These are phyloP conservation scores for Davidsoniella australis DNA, from an alignment of 2,329 filamentous ascomycete species.

Conservation along the genomic window DNA sequence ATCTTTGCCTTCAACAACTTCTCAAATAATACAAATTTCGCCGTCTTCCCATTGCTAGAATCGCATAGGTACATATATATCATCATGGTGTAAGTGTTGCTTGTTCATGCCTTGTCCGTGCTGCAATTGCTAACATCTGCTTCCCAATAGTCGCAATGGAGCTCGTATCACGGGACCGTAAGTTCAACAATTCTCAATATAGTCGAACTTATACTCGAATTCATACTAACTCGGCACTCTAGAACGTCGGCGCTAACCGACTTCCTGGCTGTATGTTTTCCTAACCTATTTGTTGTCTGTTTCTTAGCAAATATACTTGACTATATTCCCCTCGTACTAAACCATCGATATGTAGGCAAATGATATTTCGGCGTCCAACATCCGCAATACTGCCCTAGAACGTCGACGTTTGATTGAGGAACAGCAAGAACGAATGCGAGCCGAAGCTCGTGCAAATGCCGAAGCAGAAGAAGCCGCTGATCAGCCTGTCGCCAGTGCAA, in stretches of 20 bases:
- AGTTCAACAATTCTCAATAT: constrained; percentile 36
- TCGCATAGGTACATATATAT: too few species aligned
- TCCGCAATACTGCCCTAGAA: constrained; percentile 31
- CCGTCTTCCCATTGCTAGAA: background rate
- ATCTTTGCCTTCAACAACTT: too few species aligned
- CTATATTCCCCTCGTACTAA: background rate
- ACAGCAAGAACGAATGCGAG: constrained; percentile 15
- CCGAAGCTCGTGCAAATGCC: constrained; percentile 2
- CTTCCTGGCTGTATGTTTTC: constrained; percentile 29
- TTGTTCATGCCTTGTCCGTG: too few species aligned
- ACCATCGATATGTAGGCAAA: constrained; percentile 32
- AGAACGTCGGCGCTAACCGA: constrained; percentile 37
- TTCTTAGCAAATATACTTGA: too few species aligned
- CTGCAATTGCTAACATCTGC: background rate
- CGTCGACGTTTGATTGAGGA: constrained; percentile 25
- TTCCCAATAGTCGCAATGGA: background rate
- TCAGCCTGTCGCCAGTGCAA: background rate
- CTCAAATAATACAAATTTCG: background rate
- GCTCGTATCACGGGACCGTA: constrained; percentile 10
- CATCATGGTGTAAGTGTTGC: too few species aligned
- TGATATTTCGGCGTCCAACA: constrained; percentile 49
- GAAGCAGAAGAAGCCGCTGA: background rate
- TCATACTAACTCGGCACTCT: constrained; percentile 1
- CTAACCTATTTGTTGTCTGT: background rate
- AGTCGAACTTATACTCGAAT: constrained; percentile 15